Percentiles rank a stretch among this genome's conserved stretches.
Evolutionary conservation across 305 asterid genomes (phyloP).

Genomic region (Rubia tinctorum): DNA sequence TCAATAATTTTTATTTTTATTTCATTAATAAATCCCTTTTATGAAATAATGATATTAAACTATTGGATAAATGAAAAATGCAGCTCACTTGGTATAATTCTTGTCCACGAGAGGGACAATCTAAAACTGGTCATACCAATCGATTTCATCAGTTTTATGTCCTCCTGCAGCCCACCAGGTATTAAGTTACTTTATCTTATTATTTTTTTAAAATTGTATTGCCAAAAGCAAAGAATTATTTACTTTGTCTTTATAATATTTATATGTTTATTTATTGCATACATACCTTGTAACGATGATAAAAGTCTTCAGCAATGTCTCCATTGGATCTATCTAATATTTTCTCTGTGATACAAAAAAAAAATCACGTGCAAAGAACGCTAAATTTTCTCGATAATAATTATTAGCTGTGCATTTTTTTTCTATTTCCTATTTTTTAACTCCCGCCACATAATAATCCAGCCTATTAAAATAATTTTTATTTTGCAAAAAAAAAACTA

Average conservation of each 20-base stretch:
- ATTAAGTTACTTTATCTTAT: too few species aligned
- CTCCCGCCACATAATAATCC: too few species aligned
- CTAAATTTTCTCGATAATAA: too few species aligned
- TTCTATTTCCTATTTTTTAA: too few species aligned
- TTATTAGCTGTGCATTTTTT: too few species aligned
- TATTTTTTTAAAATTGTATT: neutral
- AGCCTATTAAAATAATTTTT: too few species aligned
- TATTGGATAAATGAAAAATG: neutral
- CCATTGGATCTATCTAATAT: conserved; percentile 8
- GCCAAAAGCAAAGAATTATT: neutral
- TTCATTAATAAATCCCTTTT: neutral
- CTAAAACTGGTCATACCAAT: conserved; percentile 24
- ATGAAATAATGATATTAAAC: too few species aligned
- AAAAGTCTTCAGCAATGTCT: conserved; percentile 13
- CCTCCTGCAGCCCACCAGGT: neutral
- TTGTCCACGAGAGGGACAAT: conserved; percentile 30
- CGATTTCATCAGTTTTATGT: conserved; percentile 17
- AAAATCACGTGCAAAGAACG: neutral
- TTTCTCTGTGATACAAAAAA: conserved; percentile 15
- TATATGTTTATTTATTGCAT: too few species aligned
- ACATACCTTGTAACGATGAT: conserved; percentile 31
- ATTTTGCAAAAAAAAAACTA: too few species aligned
- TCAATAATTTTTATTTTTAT: neutral
- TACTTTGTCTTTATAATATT: too few species aligned
- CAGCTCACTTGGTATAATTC: conserved; percentile 28